Percentiles rank a stretch among this genome's conserved stretches.
These are phyloP conservation scores for Boletus coccyginus DNA, from an alignment of 768 basidiomycete species.

Conservation along the genomic window DNA sequence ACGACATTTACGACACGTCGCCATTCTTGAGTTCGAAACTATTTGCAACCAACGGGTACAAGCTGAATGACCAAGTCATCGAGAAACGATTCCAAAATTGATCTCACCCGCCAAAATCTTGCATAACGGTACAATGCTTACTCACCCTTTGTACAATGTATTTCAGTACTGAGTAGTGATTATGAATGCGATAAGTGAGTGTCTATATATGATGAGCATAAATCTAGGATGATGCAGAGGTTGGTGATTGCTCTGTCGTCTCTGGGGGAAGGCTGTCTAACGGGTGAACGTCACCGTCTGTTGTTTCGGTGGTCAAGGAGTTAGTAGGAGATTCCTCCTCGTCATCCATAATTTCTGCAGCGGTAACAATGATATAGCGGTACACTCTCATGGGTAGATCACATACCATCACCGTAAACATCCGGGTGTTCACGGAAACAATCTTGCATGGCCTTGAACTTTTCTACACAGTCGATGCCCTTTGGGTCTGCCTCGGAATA, in stretches of 20 bases:
- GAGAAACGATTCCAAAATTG: constrained; percentile 67
- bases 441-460: constrained; percentile 96
- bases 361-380: constrained; percentile 3
- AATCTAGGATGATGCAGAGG: constrained; percentile 18
- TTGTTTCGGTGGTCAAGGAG: constrained; percentile 1
- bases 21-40: constrained; percentile 85
- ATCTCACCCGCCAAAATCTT: constrained; percentile 11
- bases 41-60: constrained; percentile 89
- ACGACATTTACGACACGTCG: constrained; percentile 89
- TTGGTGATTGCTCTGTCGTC: constrained; percentile 7
- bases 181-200: constrained; percentile 28
- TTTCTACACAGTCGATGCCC: constrained; percentile 96
- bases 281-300: constrained; percentile 1
- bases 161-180: constrained; percentile 29
- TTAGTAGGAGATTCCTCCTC: constrained; percentile 41
- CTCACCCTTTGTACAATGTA: constrained; percentile 17
- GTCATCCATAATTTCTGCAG: constrained; percentile 64
- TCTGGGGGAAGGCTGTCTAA: constrained; percentile 6
- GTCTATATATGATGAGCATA: constrained; percentile 18
- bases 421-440: constrained; percentile 97
- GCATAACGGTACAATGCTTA: constrained; percentile 1
- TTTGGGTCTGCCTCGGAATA: constrained; percentile 94
- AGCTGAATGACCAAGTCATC: constrained; percentile 57
- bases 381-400: background rate
- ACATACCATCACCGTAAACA: constrained; percentile 89